Conservation (phyloP, 345 rosid species). For the Eucalyptus camaldulensis region DNA sequence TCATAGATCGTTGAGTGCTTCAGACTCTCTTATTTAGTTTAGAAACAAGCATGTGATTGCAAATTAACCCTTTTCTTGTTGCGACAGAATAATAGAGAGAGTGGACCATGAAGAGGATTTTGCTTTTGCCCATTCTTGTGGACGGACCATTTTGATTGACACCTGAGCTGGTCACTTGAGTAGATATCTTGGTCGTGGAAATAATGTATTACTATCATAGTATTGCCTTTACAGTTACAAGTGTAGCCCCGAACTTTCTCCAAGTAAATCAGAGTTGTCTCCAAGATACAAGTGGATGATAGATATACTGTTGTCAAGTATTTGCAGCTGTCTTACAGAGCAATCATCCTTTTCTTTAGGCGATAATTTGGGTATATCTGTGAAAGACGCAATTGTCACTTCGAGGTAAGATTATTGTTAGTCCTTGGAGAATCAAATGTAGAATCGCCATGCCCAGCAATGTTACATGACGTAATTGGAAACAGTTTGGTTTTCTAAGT, state of each 20-base stretch:
- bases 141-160: background rate
- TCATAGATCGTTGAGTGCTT: conserved; percentile 49
- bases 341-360: background rate
- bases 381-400: background rate
- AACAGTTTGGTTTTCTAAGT: background rate
- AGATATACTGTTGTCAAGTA: background rate
- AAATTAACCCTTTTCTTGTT: background rate
- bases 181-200: background rate
- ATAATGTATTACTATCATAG: background rate
- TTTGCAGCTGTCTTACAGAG: background rate
- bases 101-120: background rate
- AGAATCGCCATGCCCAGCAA: background rate
- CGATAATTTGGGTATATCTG: background rate
- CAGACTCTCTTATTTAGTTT: background rate
- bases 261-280: background rate
- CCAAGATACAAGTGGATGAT: background rate
- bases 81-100: background rate
- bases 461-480: background rate
- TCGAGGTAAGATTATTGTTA: background rate
- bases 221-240: background rate
- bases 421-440: background rate
- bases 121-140: background rate
- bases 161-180: background rate
- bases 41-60: background rate
- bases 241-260: background rate